Evolutionary conservation across 164 flowering plant species (phyloP), one percentile per base, ranked within the genome.

Genomic region (Cinnamomum micranthum): DNA sequence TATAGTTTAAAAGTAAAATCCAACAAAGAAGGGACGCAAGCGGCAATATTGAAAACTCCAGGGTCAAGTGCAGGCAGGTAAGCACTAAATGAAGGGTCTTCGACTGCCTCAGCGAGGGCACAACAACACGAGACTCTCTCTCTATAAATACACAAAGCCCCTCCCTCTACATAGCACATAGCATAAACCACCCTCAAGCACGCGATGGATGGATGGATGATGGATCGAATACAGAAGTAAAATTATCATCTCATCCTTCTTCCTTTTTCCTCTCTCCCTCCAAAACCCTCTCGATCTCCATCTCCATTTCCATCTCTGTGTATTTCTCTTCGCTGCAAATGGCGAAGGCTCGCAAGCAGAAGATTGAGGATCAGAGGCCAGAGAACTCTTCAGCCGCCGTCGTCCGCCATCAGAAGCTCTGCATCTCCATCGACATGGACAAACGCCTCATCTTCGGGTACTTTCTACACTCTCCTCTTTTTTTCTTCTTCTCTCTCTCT

Each of bases 331-430:
- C 59, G 2, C 20, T 15, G 17, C 4, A 13, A 77, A 95, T 95
- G 99, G 97, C 97, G 86, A 95, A 95, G 84, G 87, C 97, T 74
- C 90, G 92, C 9, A 95, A 93, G 84, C 84, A 84, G 70, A 92
- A 95, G 81, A 85, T n/a, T 65, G 89, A 87, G 65, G 97, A 88
- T 12, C 76, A 88, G 75, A 87, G 84, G 76, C 74, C 81, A 1
- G 92, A 87, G 12, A 82, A 77, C 72, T 82, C 88, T 7, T 55
- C 60, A 55, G 90, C 82, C 14, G 89, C 92, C 6, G 75, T 89
- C 14, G 92, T 95, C 70, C 91, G 88, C 25, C 98, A 93, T 80
- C 98, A 95, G 87, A 95, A 95, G 89, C 93, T 95, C 27, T 93
- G 99, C 73, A 90, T 95, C 77, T 85, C 89, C 20, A 86, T 95